A percentile compares a stretch with the other conserved stretches of the same genome.
These are phyloP conservation scores for Glarea lozoyensis DNA, from an alignment of 495 filamentous ascomycete species.

Conservation along the genomic window DNA sequence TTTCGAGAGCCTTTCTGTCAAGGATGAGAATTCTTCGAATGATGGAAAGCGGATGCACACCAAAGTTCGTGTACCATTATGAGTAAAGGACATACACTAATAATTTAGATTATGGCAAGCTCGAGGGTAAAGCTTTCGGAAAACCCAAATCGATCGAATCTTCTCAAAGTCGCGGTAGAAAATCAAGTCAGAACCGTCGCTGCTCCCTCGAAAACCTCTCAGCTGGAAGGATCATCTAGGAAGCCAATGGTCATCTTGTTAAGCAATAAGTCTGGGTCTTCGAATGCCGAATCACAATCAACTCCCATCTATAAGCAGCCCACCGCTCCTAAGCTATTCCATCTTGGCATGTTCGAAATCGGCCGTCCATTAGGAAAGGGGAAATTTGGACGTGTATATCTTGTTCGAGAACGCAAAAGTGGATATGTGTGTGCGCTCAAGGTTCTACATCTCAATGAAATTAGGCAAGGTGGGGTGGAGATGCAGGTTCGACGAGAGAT, in stretches of 20 bases:
- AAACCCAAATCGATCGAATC: constrained; percentile 55
- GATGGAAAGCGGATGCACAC: constrained; percentile 51
- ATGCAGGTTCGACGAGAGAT: constrained; percentile 97
- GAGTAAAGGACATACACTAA: constrained; percentile 20
- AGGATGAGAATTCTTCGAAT: constrained; percentile 63
- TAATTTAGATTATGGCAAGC: constrained; percentile 38
- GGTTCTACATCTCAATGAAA: constrained; percentile 89
- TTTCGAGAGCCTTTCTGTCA: constrained; percentile 73
- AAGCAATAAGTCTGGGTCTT: no score
- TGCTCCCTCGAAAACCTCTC: constrained; percentile 56
- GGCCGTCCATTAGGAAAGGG: constrained; percentile 93
- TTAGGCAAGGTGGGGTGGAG: constrained; percentile 81
- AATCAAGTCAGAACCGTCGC: constrained; percentile 58
- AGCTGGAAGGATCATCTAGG: no score
- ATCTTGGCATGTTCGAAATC: constrained; percentile 98
- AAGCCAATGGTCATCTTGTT: no score
- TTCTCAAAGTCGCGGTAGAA: constrained; percentile 77
- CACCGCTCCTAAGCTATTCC: constrained; percentile 60
- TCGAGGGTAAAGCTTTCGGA: constrained; percentile 42
- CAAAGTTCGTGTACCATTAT: constrained; percentile 44
- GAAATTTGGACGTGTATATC: constrained; percentile 94
- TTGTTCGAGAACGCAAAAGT: constrained; percentile 79
- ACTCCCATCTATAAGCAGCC: constrained; percentile 33
- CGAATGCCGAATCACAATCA: no score
- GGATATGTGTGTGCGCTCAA: constrained; percentile 96